Conservation (phyloP, 1,284 basidiomycete species). For the Coniophora puteana region DNA sequence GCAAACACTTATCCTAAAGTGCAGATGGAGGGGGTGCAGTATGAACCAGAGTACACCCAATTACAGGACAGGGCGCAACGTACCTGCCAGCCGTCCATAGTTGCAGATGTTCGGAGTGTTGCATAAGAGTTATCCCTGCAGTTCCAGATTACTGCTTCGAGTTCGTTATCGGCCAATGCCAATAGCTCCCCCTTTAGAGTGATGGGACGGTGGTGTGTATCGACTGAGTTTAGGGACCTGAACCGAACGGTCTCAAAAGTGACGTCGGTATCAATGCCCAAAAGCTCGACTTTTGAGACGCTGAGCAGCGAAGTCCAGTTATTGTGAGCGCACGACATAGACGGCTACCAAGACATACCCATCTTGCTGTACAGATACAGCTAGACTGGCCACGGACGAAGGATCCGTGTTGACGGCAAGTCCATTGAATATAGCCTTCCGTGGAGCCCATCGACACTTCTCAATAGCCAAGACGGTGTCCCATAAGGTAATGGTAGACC, state of each 20-base stretch:
- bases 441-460: slow-evolving; percentile 60
- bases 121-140: slow-evolving; percentile 46
- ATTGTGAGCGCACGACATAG: background rate
- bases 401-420: slow-evolving; percentile 45
- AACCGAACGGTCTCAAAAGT: slow-evolving; percentile 8
- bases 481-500: slow-evolving; percentile 53
- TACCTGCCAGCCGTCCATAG: slow-evolving; percentile 35
- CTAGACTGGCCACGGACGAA: slow-evolving; percentile 41
- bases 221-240: slow-evolving; percentile 19
- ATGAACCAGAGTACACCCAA: slow-evolving; percentile 7
- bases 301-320: slow-evolving; percentile 13
- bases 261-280: slow-evolving; percentile 20
- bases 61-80: slow-evolving; percentile 14
- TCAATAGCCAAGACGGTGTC: slow-evolving; percentile 33
- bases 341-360: slow-evolving; percentile 35
- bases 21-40: slow-evolving; percentile 12
- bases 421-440: slow-evolving; percentile 46
- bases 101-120: slow-evolving; percentile 36
- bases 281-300: slow-evolving; percentile 16
- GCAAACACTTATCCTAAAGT: slow-evolving; percentile 41
- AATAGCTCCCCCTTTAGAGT: slow-evolving; percentile 46
- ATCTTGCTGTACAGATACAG: slow-evolving; percentile 39
- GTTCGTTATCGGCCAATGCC: slow-evolving; percentile 47
- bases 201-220: slow-evolving; percentile 41
- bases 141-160: slow-evolving; percentile 47